phyloP scores from a whole-genome alignment of 2,329 filamentous ascomycete genomes.

The Helotiales sp. region DNA sequence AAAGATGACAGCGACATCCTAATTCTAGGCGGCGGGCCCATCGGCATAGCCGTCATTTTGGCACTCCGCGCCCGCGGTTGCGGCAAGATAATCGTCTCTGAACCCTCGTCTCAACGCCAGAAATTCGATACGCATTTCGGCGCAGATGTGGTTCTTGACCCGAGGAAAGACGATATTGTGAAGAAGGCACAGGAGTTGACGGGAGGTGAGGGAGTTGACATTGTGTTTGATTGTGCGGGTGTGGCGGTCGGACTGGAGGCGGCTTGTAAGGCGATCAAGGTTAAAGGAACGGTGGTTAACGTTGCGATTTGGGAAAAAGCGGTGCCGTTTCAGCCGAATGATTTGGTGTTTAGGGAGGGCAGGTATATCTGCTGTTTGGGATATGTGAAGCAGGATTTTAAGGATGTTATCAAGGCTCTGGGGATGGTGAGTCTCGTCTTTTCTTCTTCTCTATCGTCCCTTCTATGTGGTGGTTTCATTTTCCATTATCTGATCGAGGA shows the following conservation, averaged over 20 bases:
- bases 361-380: constrained; percentile 50
- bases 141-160: constrained; percentile 59
- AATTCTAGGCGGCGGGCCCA: constrained; percentile 66
- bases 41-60: constrained; percentile 64
- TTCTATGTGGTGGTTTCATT: neutral
- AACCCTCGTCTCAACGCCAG: constrained; percentile 57
- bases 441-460: neutral
- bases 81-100: constrained; percentile 61
- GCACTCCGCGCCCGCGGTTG: constrained; percentile 59
- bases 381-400: constrained; percentile 52
- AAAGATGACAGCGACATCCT: constrained; percentile 54
- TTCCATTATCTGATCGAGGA: no score
- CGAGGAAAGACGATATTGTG: constrained; percentile 55
- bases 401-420: constrained; percentile 58
- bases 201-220: constrained; percentile 56
- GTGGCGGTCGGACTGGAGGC: constrained; percentile 52
- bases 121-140: constrained; percentile 59
- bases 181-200: constrained; percentile 53
- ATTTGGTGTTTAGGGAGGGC: constrained; percentile 58
- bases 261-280: constrained; percentile 55
- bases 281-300: constrained; percentile 64
- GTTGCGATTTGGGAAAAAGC: constrained; percentile 67
- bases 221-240: constrained; percentile 67
- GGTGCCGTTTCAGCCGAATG: constrained; percentile 58
- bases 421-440: constrained; percentile 38